phyloP scores from a whole-genome alignment of 2,329 filamentous ascomycete species.

The Pleurostoma richardsiae region DNA sequence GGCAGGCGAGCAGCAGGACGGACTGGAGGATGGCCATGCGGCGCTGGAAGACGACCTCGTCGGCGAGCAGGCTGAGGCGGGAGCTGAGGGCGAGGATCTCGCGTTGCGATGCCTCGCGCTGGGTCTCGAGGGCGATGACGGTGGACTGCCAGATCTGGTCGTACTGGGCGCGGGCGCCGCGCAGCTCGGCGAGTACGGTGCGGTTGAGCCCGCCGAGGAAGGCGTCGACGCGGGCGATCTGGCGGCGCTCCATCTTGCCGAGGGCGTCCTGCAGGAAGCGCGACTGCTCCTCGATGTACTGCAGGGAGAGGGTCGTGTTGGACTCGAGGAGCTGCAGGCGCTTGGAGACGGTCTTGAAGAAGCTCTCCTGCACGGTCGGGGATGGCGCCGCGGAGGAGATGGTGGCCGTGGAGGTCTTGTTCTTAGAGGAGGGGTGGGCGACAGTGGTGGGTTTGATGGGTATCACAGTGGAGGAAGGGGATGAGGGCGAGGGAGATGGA shows the following conservation, averaged over 20 bases:
- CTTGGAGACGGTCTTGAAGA: conserved; percentile 96
- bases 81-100: conserved; percentile 79
- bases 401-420: conserved; percentile 4
- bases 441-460: not conserved
- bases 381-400: conserved; percentile 33
- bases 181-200: conserved; percentile 78
- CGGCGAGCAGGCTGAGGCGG: conserved; percentile 82
- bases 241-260: conserved; percentile 78
- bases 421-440: conserved; percentile 1
- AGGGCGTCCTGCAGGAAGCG: conserved; percentile 84
- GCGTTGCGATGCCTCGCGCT: conserved; percentile 76
- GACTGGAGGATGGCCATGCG: conserved; percentile 91
- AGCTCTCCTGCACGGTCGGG: conserved; percentile 91
- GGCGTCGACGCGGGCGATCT: conserved; percentile 73
- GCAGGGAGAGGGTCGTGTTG: conserved; percentile 86
- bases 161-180: conserved; percentile 76
- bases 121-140: conserved; percentile 82
- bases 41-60: conserved; percentile 83
- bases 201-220: conserved; percentile 84
- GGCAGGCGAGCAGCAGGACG: conserved; percentile 77
- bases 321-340: conserved; percentile 85
- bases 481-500: no score
- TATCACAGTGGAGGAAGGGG: not conserved
- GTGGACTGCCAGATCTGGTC: conserved; percentile 97
- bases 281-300: conserved; percentile 97